Evolutionary conservation across 2,329 filamentous ascomycete genomes (phyloP).

Genomic region (Rachicladosporium sp.): DNA sequence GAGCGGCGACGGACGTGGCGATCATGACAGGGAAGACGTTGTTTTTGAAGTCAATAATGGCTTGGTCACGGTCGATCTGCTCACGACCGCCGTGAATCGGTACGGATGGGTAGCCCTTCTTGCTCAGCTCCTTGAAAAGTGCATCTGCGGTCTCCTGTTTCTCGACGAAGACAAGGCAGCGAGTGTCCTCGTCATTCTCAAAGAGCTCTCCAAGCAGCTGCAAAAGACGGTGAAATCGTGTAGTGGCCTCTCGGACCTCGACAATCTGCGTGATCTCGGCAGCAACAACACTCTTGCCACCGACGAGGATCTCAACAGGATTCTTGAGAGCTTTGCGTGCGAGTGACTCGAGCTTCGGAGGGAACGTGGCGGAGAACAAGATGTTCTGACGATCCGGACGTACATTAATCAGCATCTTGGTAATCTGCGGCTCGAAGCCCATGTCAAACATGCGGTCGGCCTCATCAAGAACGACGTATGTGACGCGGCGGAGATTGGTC

Average conservation of each 20-base stretch:
- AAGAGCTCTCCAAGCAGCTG: slow-evolving; percentile 82
- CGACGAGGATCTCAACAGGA: slow-evolving; percentile 84
- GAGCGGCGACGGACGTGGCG: slow-evolving; percentile 88
- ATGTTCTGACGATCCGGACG: slow-evolving; percentile 88
- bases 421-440: slow-evolving; percentile 97
- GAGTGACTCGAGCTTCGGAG: slow-evolving; percentile 78
- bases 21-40: slow-evolving; percentile 82
- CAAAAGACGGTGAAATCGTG: slow-evolving; percentile 73
- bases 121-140: slow-evolving; percentile 59
- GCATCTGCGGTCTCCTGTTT: slow-evolving; percentile 25
- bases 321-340: slow-evolving; percentile 78
- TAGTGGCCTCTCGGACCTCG: slow-evolving; percentile 68
- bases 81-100: slow-evolving; percentile 91
- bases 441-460: slow-evolving; percentile 99
- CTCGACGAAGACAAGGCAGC: slow-evolving; percentile 55
- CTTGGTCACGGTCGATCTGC: slow-evolving; percentile 83
- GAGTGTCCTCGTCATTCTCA: slow-evolving; percentile 74
- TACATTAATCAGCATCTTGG: slow-evolving; percentile 88
- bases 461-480: slow-evolving; percentile 91
- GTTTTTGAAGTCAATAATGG: slow-evolving; percentile 85
- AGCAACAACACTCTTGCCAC: slow-evolving; percentile 60
- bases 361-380: slow-evolving; percentile 93
- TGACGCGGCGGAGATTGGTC: slow-evolving; percentile 77
- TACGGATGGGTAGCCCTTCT: slow-evolving; percentile 80
- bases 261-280: slow-evolving; percentile 80